Percentiles rank a stretch among this genome's conserved stretches.
These are phyloP conservation scores for Fusarium begoniae DNA, from an alignment of 2,329 filamentous ascomycete species.

Conservation along the genomic window DNA sequence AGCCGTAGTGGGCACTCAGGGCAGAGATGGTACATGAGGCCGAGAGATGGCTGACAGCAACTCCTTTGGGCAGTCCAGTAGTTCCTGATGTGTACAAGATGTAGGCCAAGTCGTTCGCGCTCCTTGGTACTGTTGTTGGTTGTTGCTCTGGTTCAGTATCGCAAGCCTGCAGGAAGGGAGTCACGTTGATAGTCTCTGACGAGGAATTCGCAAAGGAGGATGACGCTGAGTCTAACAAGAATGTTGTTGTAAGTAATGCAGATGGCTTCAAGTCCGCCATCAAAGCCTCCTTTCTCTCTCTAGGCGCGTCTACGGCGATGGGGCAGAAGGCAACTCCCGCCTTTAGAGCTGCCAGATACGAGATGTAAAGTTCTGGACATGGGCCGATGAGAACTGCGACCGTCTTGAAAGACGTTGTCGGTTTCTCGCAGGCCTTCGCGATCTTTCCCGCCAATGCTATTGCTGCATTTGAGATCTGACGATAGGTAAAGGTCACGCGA, in stretches of 20 bases:
- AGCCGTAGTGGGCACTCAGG: constrained; percentile 4
- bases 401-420: background rate
- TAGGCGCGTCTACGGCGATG: background rate
- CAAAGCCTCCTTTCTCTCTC: constrained; percentile 2
- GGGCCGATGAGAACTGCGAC: constrained; percentile 5
- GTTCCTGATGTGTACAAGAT: constrained; percentile 19
- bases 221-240: fast-evolving
- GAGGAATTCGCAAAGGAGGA: fast-evolving
- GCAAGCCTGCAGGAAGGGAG: background rate
- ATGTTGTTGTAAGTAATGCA: background rate
- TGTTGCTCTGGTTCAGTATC: background rate
- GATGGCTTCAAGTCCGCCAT: constrained; percentile 5
- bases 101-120: background rate
- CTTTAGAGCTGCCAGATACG: constrained; percentile 10
- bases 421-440: fast-evolving
- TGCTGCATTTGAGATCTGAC: background rate
- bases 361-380: constrained; percentile 16
- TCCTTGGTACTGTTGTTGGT: fast-evolving
- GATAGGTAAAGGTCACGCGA: background rate
- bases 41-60: constrained; percentile 13
- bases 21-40: constrained; percentile 7
- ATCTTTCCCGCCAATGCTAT: background rate
- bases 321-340: constrained; percentile 17
- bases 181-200: background rate
- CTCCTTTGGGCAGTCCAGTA: constrained; percentile 13